These are phyloP conservation scores for Leccinum uliginosum DNA, from an alignment of 768 basidiomycete species.

Conservation along the genomic window DNA sequence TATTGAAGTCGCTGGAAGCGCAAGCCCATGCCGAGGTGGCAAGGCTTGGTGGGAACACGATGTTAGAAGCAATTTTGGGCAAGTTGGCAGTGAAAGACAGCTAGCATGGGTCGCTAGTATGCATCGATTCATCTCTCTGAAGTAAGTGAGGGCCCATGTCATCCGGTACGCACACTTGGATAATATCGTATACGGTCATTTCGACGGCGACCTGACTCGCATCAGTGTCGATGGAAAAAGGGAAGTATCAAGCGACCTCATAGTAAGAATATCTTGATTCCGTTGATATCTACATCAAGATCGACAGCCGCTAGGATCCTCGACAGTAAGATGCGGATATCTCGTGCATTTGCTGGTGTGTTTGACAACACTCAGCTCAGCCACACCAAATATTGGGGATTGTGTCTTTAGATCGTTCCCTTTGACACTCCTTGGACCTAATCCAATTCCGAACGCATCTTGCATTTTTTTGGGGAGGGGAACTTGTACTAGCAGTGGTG, in stretches of 20 bases:
- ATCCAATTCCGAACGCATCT: too few species aligned
- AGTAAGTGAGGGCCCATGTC: not conserved
- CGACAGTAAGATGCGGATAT: too few species aligned
- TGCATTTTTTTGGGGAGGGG: too few species aligned
- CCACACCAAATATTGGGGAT: too few species aligned
- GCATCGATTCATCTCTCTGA: constrained; percentile 7
- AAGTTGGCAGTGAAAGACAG: constrained; percentile 34
- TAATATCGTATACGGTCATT: not conserved
- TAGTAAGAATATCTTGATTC: too few species aligned
- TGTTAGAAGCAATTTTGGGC: constrained; percentile 55
- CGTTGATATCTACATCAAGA: too few species aligned
- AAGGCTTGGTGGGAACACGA: constrained; percentile 72
- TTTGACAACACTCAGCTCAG: too few species aligned
- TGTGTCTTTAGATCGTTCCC: too few species aligned
- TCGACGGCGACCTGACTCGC: not conserved
- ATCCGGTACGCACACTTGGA: not conserved
- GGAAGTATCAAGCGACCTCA: not conserved
- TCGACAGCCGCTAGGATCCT: too few species aligned
- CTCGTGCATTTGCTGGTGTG: too few species aligned
- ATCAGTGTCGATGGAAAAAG: not conserved
- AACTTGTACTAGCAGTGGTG: too few species aligned
- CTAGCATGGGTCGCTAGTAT: not conserved
- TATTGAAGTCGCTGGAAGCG: constrained; percentile 59
- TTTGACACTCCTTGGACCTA: too few species aligned
- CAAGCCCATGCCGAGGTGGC: constrained; percentile 70